These are phyloP conservation scores for Aspergillus awamori DNA, from an alignment of 2,329 filamentous ascomycete genomes.

Conservation along the genomic window DNA sequence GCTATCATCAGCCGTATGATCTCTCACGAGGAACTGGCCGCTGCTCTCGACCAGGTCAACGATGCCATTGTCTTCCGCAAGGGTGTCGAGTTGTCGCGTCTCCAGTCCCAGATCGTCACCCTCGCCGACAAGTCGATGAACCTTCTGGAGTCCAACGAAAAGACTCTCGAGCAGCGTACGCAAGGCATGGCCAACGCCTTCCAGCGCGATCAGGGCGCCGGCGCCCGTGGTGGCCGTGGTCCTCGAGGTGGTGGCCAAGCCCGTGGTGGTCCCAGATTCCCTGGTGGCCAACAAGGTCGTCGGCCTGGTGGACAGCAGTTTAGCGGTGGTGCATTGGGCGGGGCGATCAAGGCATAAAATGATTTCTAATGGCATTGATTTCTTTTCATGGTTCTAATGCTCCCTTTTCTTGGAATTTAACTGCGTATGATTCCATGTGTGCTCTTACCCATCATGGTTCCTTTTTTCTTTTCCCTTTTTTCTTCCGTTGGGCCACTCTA, in stretches of 20 bases:
- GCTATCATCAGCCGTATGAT: constrained; percentile 99
- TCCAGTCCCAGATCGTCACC: constrained; percentile 92
- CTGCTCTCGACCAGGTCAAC: constrained; percentile 96
- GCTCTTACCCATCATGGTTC: constrained; percentile 16
- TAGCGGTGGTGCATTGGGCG: constrained; percentile 53
- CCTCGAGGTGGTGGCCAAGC: constrained; percentile 43
- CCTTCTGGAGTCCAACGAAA: constrained; percentile 96
- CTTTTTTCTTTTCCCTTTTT: background rate
- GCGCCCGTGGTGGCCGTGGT: constrained; percentile 65
- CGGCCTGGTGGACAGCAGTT: constrained; percentile 54
- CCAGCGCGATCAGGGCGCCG: constrained; percentile 83
- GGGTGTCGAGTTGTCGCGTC: constrained; percentile 93
- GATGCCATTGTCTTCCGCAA: constrained; percentile 98
- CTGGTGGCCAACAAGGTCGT: constrained; percentile 46
- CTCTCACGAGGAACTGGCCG: constrained; percentile 95
- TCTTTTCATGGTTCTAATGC: constrained; percentile 29
- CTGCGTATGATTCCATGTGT: constrained; percentile 26
- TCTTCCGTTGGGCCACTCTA: constrained; percentile 5
- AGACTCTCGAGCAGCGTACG: constrained; percentile 94
- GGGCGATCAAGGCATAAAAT: constrained; percentile 54
- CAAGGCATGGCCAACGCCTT: constrained; percentile 95
- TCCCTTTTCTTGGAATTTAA: constrained; percentile 27
- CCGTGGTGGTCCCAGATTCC: constrained; percentile 42
- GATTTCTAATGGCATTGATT: constrained; percentile 38
- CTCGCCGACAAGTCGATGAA: constrained; percentile 94